These are phyloP conservation scores for Endoconidiophora polonica DNA, from an alignment of 2,329 filamentous ascomycete species.

Conservation along the genomic window DNA sequence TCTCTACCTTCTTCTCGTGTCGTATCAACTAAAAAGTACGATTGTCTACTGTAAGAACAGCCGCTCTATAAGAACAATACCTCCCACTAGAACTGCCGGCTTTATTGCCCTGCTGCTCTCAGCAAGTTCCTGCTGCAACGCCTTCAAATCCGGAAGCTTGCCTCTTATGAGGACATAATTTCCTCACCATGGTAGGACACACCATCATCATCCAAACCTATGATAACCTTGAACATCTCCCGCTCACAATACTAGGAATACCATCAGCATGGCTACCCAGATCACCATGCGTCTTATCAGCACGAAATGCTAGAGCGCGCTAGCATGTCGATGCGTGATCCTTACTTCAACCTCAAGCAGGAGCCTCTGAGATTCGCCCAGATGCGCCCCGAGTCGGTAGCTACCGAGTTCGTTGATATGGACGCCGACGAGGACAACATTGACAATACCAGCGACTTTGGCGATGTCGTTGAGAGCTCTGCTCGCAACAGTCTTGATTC, in stretches of 20 bases:
- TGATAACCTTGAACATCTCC: background rate
- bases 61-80: background rate
- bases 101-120: too few species aligned
- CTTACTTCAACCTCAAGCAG: constrained; percentile 43
- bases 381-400: constrained; percentile 47
- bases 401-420: constrained; percentile 64
- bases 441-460: constrained; percentile 33
- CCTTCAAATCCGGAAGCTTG: background rate
- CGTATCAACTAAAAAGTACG: background rate
- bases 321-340: constrained; percentile 27
- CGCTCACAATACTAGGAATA: constrained; percentile 5
- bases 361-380: constrained; percentile 22
- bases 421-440: constrained; percentile 41
- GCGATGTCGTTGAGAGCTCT: constrained; percentile 37
- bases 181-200: too few species aligned
- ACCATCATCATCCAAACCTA: background rate
- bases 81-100: too few species aligned
- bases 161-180: constrained; percentile 8
- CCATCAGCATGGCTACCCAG: constrained; percentile 7
- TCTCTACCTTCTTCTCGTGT: background rate
- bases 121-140: background rate
- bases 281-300: background rate
- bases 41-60: too few species aligned
- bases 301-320: constrained; percentile 36
- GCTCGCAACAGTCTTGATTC: constrained; percentile 53